Percentiles rank a stretch among this genome's conserved stretches.
These are phyloP conservation scores for Aristolochia fimbriata DNA, from an alignment of 164 flowering plant species.

Conservation along the genomic window DNA sequence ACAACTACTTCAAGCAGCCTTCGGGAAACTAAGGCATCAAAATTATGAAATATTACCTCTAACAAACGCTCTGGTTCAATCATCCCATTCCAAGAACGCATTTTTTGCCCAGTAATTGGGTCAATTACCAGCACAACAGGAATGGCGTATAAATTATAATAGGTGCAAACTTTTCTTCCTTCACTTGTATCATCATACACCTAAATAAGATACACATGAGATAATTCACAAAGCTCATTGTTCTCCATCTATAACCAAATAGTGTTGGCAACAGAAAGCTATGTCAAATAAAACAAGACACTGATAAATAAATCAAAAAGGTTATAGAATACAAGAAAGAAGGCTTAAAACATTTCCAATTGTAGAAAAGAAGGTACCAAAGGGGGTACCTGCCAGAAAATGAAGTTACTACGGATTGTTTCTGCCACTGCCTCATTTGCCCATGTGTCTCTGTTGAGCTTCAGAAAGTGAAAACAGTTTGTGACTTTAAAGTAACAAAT, in stretches of 20 bases:
- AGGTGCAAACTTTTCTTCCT: constrained; percentile 90
- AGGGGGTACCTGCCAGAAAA: constrained; percentile 88
- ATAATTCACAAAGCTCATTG: not conserved
- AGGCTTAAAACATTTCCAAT: no score
- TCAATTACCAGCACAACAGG: constrained; percentile 87
- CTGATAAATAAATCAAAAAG: no score
- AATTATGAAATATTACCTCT: constrained; percentile 44
- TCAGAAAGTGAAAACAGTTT: constrained; percentile 8
- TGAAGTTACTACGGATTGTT: constrained; percentile 68
- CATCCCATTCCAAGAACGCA: constrained; percentile 91
- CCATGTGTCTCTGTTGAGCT: constrained; percentile 98
- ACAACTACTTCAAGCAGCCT: not conserved
- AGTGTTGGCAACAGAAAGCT: no score
- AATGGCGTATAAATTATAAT: constrained; percentile 65
- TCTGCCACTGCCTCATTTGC: constrained; percentile 97
- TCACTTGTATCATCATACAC: constrained; percentile 87
- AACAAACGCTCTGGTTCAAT: constrained; percentile 73
- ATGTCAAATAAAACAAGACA: no score
- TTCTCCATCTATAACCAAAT: no score
- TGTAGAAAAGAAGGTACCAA: no score
- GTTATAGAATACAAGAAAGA: no score
- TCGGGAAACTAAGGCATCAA: not conserved
- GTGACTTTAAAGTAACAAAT: not conserved
- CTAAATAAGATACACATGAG: constrained; percentile 23
- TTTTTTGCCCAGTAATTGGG: constrained; percentile 92